These are phyloP conservation scores for Hymenoscyphus fructigenus DNA, from an alignment of 2,329 filamentous ascomycete genomes.

Conservation along the genomic window DNA sequence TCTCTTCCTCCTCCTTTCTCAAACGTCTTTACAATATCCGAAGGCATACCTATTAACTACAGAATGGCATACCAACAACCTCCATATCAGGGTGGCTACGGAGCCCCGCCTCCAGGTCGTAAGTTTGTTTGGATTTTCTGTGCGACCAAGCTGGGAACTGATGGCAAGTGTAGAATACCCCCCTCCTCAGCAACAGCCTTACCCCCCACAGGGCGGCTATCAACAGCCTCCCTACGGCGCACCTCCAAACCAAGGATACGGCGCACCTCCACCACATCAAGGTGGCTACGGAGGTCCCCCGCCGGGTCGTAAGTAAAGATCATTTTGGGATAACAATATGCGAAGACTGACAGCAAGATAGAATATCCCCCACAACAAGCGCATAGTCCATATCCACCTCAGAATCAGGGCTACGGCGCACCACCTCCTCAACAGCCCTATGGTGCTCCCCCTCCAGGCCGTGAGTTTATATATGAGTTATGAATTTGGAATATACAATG, in stretches of 20 bases:
- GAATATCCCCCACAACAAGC: slow-evolving; percentile 9
- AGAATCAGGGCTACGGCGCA: slow-evolving; percentile 2
- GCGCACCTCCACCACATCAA: slow-evolving; percentile 16
- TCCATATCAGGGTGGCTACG: slow-evolving; percentile 18
- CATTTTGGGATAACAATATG: background rate
- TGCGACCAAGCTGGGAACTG: slow-evolving; percentile 2
- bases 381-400: slow-evolving; percentile 9
- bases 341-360: slow-evolving; percentile 3
- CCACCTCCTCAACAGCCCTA: slow-evolving; percentile 15
- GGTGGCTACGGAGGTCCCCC: slow-evolving; percentile 21
- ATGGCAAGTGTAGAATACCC: slow-evolving; percentile 11
- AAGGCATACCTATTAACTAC: background rate
- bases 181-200: slow-evolving; percentile 4
- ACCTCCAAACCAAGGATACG: slow-evolving; percentile 5
- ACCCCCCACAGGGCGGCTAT: slow-evolving; percentile 10
- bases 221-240: slow-evolving; percentile 10
- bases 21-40: background rate
- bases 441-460: slow-evolving; percentile 8
- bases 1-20: background rate
- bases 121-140: slow-evolving; percentile 8
- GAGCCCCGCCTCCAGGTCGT: slow-evolving; percentile 22
- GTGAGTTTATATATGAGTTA: background rate
- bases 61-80: slow-evolving; percentile 28
- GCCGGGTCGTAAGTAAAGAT: slow-evolving; percentile 18
- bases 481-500: background rate